Percentiles rank a stretch among this genome's conserved stretches.
phyloP scores from a whole-genome alignment of 1,284 basidiomycete genomes.

The Boletellus deceptivus region DNA sequence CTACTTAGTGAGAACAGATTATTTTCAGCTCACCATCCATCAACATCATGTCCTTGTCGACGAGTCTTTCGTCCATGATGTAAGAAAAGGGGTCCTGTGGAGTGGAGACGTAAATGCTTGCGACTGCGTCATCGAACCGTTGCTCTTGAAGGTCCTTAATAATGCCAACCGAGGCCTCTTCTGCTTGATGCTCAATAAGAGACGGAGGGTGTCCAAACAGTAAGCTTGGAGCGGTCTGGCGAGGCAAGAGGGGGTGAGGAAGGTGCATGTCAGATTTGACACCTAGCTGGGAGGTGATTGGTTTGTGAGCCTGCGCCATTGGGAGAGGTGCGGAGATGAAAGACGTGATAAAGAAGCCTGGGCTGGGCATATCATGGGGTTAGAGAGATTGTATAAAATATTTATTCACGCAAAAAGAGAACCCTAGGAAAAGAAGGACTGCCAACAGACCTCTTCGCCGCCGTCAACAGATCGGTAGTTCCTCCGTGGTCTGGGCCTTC shows the following conservation, averaged over 20 bases:
- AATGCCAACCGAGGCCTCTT: constrained; percentile 5
- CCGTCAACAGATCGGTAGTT: constrained; percentile 14
- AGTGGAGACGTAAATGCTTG: constrained; percentile 27
- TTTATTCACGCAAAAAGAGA: constrained; percentile 13
- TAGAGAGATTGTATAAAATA: constrained; percentile 22
- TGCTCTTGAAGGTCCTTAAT: constrained; percentile 12
- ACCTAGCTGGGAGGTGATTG: constrained; percentile 17
- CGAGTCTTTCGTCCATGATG: constrained; percentile 54
- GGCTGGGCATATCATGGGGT: constrained; percentile 29
- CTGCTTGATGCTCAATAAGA: constrained; percentile 3
- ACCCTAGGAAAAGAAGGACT: constrained; percentile 8
- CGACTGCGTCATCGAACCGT: constrained; percentile 26
- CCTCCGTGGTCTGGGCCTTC: constrained; percentile 1
- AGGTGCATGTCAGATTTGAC: constrained; percentile 19
- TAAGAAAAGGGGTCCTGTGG: constrained; percentile 28
- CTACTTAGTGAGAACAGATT: constrained; percentile 7
- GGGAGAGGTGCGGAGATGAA: constrained; percentile 32
- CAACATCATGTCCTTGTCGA: constrained; percentile 47
- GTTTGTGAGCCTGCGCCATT: constrained; percentile 18
- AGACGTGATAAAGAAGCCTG: constrained; percentile 36
- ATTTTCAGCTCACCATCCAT: constrained; percentile 48
- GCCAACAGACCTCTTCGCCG: constrained; percentile 24
- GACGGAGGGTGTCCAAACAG: constrained; percentile 43
- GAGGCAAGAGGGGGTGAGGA: constrained; percentile 33
- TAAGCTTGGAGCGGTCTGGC: constrained; percentile 33